phyloP scores from a whole-genome alignment of 1,284 basidiomycete species.

The Ustilago nuda region DNA sequence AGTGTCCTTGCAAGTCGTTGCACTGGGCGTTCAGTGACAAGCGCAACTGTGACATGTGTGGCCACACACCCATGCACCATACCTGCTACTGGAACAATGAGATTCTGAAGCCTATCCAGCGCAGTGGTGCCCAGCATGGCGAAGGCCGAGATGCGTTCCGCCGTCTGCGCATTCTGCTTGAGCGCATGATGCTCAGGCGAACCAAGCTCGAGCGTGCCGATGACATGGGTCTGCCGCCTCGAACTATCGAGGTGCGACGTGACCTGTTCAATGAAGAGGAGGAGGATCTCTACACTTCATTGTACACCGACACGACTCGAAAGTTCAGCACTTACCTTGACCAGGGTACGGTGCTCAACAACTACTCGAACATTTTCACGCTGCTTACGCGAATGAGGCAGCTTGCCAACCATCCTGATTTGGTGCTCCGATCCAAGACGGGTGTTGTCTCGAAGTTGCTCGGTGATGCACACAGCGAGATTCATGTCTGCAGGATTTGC shows the following conservation, averaged over 20 bases:
- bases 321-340: constrained; percentile 91
- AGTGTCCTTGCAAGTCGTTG: constrained; percentile 85
- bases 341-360: constrained; percentile 80
- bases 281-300: constrained; percentile 90
- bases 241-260: constrained; percentile 86
- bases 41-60: constrained; percentile 86
- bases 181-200: constrained; percentile 91
- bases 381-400: constrained; percentile 69
- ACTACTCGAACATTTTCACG: constrained; percentile 72
- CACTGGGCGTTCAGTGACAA: constrained; percentile 91
- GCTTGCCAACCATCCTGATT: constrained; percentile 77
- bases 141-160: constrained; percentile 65
- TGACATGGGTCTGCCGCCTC: constrained; percentile 95
- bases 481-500: constrained; percentile 83
- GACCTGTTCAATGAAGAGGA: constrained; percentile 97
- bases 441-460: constrained; percentile 58
- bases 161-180: constrained; percentile 76
- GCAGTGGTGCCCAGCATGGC: constrained; percentile 57
- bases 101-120: constrained; percentile 68
- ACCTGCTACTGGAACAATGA: constrained; percentile 72
- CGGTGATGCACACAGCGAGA: constrained; percentile 59
- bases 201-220: constrained; percentile 89
- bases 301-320: constrained; percentile 92
- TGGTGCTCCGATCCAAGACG: constrained; percentile 89
- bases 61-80: constrained; percentile 94